These are phyloP conservation scores for Cladosporium sphaerospermum DNA, from an alignment of 2,329 filamentous ascomycete species.

Conservation along the genomic window DNA sequence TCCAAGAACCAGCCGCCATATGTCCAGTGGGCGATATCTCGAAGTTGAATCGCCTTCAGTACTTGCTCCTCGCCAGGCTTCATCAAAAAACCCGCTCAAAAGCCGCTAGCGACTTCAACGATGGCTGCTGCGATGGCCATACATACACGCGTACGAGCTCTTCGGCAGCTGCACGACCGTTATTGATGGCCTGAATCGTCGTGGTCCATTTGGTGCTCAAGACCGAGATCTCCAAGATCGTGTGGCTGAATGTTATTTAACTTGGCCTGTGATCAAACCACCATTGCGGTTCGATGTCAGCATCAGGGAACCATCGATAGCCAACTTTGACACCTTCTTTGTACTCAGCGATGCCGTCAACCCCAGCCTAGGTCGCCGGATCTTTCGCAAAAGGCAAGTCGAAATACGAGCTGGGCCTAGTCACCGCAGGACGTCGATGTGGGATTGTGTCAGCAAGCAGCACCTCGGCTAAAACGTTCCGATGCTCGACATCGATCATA, in stretches of 20 bases:
- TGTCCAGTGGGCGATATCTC: background rate
- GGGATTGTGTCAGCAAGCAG: slow-evolving; percentile 34
- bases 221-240: background rate
- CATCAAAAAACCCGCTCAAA: background rate
- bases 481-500: too few species aligned
- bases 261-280: background rate
- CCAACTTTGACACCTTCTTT: background rate
- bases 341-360: background rate
- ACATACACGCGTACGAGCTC: background rate
- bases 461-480: slow-evolving; percentile 56
- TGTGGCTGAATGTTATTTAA: background rate
- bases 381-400: background rate
- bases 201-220: background rate
- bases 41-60: background rate
- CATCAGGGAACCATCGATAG: background rate
- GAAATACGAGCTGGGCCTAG: background rate
- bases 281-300: background rate
- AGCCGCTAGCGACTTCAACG: background rate
- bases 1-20: background rate
- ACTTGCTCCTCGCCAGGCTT: background rate
- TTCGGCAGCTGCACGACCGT: background rate
- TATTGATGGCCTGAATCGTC: background rate
- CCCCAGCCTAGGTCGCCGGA: background rate
- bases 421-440: background rate
- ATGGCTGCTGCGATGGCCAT: background rate